Evolutionary conservation across 208 protist genomes (phyloP), one percentile per base, ranked within the genome.

Genomic region (Naegleria fowleri): DNA sequence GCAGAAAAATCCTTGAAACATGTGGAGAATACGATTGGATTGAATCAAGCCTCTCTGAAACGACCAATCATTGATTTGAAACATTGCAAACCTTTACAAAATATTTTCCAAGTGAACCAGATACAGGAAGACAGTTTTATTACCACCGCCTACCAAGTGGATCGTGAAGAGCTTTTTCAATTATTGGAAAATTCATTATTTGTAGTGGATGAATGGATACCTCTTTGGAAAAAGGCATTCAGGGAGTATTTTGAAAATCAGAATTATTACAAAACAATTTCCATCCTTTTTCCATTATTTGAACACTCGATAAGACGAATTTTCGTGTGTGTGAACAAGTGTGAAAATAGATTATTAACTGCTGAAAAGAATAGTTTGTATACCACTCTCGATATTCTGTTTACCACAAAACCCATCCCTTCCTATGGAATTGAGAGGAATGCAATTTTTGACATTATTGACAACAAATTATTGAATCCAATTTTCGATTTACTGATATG

Each of bases 401-500:
- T 88, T 16, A n/a, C 85, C 0, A 55, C 48, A 5, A 67, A 41
- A 40, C 43, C 48, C 2, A 29, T 67, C 0, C 40, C 13, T 39
- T 29, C 15, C 33, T 67, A 67, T 67, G 22, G 22, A 15, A 67
- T 67, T 67, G 85, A 40, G n/a, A 88, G 40, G 7, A 88, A 88
- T 39, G 16, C 25, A n/a, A 67, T 88, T 9, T 88, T 88, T 67
- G 48, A 88, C 6, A 43, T 40, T 38, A 41, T 88, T 67, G 85
- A 15, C 33, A 39, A 67, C 22, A 29, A 67, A 19, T 39, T 67
- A 36, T 41, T 52, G 22, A 67, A 67, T 67, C 11, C 16, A 6
- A 33, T 88, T 52, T 88, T 36, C 48, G 85, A 88, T 88, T 16
- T 88, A 22, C 48, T 88, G 5, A 40, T 88, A 38, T 88, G 85